phyloP scores from a whole-genome alignment of 306 rosid species.

The Abrus precatorius region DNA sequence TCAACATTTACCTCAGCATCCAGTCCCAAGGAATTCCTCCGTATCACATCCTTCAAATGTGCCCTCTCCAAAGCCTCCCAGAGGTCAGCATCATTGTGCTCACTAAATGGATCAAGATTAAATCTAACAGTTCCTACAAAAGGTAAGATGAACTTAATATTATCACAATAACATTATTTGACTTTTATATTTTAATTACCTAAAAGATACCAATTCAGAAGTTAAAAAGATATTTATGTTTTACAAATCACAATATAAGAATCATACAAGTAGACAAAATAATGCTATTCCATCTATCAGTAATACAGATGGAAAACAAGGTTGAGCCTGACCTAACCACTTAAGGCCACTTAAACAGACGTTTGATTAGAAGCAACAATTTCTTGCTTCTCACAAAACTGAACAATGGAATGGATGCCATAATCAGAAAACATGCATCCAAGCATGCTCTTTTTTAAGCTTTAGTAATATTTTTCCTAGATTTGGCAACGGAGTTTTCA shows the following conservation, averaged over 20 bases:
- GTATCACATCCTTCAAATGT: slow-evolving; percentile 83
- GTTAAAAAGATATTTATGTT: not conserved
- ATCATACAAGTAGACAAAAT: slow-evolving; percentile 30
- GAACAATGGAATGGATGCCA: no score
- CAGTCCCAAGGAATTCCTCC: slow-evolving; percentile 81
- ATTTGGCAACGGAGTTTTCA: slow-evolving; percentile 26
- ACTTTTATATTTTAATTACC: slow-evolving; percentile 31
- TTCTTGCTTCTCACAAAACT: no score
- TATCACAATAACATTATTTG: slow-evolving; percentile 23
- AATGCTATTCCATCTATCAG: not conserved
- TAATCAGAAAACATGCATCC: no score
- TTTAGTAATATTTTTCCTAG: slow-evolving; percentile 20
- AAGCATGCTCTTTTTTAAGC: not conserved
- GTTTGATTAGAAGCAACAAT: no score
- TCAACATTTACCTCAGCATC: slow-evolving; percentile 77
- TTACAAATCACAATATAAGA: slow-evolving; percentile 36
- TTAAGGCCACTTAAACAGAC: no score
- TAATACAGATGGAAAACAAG: slow-evolving; percentile 7
- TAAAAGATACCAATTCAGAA: slow-evolving; percentile 33
- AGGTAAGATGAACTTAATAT: slow-evolving; percentile 28
- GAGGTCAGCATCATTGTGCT: slow-evolving; percentile 89
- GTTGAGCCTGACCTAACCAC: slow-evolving; percentile 28
- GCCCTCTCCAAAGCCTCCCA: slow-evolving; percentile 98
- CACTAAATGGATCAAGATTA: slow-evolving; percentile 89
- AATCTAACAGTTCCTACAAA: slow-evolving; percentile 83